phyloP scores from a whole-genome alignment of 441 rosid genomes.

The Populus hybrid region DNA sequence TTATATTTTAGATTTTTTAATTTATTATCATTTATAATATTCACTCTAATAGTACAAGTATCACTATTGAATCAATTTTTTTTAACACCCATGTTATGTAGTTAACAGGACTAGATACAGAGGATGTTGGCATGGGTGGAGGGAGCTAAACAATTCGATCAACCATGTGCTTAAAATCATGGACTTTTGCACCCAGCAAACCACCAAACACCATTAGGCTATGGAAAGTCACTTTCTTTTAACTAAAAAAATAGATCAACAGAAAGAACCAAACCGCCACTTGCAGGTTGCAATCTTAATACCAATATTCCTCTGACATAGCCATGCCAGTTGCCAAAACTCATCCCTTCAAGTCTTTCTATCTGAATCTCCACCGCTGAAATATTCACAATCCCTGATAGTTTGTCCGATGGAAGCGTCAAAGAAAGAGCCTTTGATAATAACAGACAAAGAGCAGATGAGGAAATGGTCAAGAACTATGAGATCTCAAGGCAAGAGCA shows the following conservation, averaged over 20 bases:
- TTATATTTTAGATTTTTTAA: too few species aligned
- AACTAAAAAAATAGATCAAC: not conserved
- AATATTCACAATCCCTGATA: not conserved
- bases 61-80: too few species aligned
- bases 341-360: not conserved
- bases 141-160: too few species aligned
- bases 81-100: too few species aligned
- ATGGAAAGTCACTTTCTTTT: too few species aligned
- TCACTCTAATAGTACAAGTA: too few species aligned
- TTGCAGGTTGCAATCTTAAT: not conserved
- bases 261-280: not conserved
- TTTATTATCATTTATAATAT: too few species aligned
- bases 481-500: conserved; percentile 58
- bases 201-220: too few species aligned
- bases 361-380: not conserved
- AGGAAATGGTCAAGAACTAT: conserved; percentile 72
- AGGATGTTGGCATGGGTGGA: too few species aligned
- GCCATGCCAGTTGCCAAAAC: not conserved
- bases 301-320: not conserved
- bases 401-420: conserved; percentile 28
- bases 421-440: conserved; percentile 40
- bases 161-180: too few species aligned
- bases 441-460: conserved; percentile 63
- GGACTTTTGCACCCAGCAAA: too few species aligned
- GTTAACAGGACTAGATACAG: too few species aligned